Evolutionary conservation across 108 stramenopile genomes (phyloP), one percentile per base, ranked within the genome.

Genomic region (Fistulifera pelliculosa): DNA sequence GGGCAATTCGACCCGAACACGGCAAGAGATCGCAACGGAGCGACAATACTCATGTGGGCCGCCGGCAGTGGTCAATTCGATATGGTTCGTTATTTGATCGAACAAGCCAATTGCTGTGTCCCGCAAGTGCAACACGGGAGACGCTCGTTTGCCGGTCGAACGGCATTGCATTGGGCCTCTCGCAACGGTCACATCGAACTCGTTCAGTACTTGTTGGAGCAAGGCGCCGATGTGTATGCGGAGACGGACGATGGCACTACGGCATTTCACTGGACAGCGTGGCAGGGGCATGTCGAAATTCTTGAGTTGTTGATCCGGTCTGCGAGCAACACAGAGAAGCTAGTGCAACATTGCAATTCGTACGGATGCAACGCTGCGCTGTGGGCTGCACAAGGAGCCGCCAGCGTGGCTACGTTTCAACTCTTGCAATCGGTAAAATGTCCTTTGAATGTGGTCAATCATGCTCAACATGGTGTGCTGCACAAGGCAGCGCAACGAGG

Each of bases 401-500:
- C 16, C 4, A 66, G 58, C 0, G 18, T 56, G 12, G 65, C 58
- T 12, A 70, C 62, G 16, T 52, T 86, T 47, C 18, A 70, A 42
- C 86, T 82, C 84, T 80, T 92, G 13, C 41, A 64, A 14, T 11
- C 47, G 16, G 56, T 69, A 24, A 81, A 81, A 8, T 67, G 73
- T 40, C 54, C 73, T 17, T 69, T 81, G 56, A 58, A 24, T 23
- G 41, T 65, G 27, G 62, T 83, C 31, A 92, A 92, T 58, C 44
- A 74, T 26, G 86, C 88, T 49, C 83, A 84, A 35, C 90, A 93
- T 68, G 75, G 78, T 38, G 68, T 80, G 13, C 48, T 93, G 22
- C 90, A 93, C 65, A 93, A 93, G 55, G 79, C 82, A 13, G 86
- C 90, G 7, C 90, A 93, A 64, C 66, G 90, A 43, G 82, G 82